Percentiles rank a stretch among this genome's conserved stretches.
These are phyloP conservation scores for Fabrea salina DNA, from an alignment of 169 alveolate species.

Conservation along the genomic window DNA sequence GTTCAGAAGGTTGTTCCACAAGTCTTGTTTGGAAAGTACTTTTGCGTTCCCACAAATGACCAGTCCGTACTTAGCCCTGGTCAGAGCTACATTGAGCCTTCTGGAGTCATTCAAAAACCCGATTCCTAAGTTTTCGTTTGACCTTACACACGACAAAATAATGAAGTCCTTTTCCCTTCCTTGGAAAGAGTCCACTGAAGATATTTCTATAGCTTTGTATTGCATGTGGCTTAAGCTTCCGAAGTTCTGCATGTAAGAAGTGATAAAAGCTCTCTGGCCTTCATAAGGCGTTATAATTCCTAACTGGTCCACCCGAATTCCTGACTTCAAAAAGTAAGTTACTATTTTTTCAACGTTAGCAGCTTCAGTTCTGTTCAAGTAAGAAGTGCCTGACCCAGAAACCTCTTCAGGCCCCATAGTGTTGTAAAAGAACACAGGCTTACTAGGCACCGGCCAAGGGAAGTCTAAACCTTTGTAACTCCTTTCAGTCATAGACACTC, in stretches of 20 bases:
- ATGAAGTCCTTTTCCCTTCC: slow-evolving; percentile 73
- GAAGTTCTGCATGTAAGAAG: slow-evolving; percentile 58
- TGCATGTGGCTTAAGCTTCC: slow-evolving; percentile 59
- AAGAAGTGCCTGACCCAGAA: slow-evolving; percentile 89
- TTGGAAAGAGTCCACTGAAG: slow-evolving; percentile 65
- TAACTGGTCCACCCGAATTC: slow-evolving; percentile 82
- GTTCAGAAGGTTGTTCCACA: slow-evolving; percentile 85
- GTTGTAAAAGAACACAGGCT: slow-evolving; percentile 87
- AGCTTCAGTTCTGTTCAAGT: slow-evolving; percentile 89
- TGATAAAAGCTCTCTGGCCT: slow-evolving; percentile 89
- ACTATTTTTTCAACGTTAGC: slow-evolving; percentile 82
- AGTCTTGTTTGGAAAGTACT: slow-evolving; percentile 73
- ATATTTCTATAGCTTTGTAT: slow-evolving; percentile 80
- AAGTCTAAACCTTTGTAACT: slow-evolving; percentile 46
- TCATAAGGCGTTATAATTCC: slow-evolving; percentile 96
- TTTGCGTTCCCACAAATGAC: slow-evolving; percentile 88
- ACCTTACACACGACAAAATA: slow-evolving; percentile 78
- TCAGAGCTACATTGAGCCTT: slow-evolving; percentile 91
- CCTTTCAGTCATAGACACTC: slow-evolving; percentile 77
- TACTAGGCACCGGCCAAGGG: slow-evolving; percentile 80
- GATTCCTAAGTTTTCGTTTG: slow-evolving; percentile 67
- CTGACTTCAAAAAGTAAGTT: slow-evolving; percentile 70
- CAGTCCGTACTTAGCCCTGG: slow-evolving; percentile 92
- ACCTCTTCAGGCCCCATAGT: slow-evolving; percentile 86
- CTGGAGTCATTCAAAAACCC: slow-evolving; percentile 93